Percentiles rank a stretch among this genome's conserved stretches.
phyloP scores from a whole-genome alignment of 1,139 yeast species.

The Magnusiomyces tetraspermus region DNA sequence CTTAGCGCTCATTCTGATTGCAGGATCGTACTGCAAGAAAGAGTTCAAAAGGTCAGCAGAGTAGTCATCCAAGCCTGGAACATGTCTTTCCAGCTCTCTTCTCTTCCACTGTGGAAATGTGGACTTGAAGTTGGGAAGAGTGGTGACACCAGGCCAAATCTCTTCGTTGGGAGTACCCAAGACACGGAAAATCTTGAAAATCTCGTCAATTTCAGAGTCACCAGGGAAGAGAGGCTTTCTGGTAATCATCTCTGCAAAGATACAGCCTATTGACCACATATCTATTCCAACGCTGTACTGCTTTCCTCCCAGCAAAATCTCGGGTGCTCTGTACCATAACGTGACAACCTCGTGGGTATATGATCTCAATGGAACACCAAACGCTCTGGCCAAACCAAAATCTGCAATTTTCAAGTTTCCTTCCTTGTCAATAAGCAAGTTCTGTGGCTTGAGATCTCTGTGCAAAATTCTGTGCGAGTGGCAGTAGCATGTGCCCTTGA shows the following conservation, averaged over 20 bases:
- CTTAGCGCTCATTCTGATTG: conserved; percentile 88
- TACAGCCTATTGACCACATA: conserved; percentile 98
- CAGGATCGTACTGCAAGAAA: conserved; percentile 85
- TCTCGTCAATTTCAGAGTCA: conserved; percentile 95
- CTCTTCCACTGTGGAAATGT: conserved; percentile 93
- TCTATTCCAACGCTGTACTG: conserved; percentile 98
- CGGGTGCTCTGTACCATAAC: conserved; percentile 97
- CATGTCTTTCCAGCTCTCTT: conserved; percentile 58
- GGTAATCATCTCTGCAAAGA: conserved; percentile 97
- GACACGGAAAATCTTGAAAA: conserved; percentile 83
- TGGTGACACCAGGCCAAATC: conserved; percentile 92
- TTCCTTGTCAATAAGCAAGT: conserved; percentile 83
- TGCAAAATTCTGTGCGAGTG: conserved; percentile 93
- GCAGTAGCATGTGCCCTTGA: conserved; percentile 88
- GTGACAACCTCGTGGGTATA: conserved; percentile 98
- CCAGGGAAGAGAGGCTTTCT: conserved; percentile 95
- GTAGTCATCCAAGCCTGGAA: conserved; percentile 61
- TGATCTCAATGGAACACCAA: conserved; percentile 93
- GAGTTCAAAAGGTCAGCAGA: conserved; percentile 78
- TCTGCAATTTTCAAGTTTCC: conserved; percentile 95
- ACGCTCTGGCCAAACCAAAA: conserved; percentile 94
- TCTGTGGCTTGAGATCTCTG: conserved; percentile 94
- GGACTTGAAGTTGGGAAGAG: conserved; percentile 88
- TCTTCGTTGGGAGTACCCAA: conserved; percentile 94
- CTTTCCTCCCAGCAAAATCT: conserved; percentile 87